Percentiles rank a stretch among this genome's conserved stretches.
phyloP scores from a whole-genome alignment of 129 eudicot genomes.

The Kitagawia praeruptora region DNA sequence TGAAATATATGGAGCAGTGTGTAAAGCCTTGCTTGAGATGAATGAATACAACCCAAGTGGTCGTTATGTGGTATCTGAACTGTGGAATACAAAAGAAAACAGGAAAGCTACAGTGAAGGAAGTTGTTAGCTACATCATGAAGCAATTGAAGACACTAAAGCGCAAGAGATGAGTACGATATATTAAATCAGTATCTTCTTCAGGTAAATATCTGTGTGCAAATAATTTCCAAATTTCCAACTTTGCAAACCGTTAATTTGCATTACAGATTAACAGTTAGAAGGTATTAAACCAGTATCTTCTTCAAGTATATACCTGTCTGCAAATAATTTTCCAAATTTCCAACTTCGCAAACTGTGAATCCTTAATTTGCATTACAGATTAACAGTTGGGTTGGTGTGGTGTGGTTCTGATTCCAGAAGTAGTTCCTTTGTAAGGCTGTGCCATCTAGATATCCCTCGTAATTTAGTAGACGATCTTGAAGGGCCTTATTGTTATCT shows the following conservation, averaged over 20 bases:
- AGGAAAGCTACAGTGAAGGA: conserved; percentile 59
- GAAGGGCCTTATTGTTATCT: background rate
- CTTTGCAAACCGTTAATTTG: background rate
- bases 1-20: conserved; percentile 33
- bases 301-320: no score
- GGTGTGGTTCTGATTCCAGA: background rate
- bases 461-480: background rate
- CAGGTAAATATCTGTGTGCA: background rate
- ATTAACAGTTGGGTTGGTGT: no score
- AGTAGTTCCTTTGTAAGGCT: background rate
- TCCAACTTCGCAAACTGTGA: no score
- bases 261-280: background rate
- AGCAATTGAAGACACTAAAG: conserved; percentile 33
- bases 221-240: background rate
- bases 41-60: conserved; percentile 61
- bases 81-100: conserved; percentile 53
- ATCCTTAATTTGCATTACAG: no score
- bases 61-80: conserved; percentile 39
- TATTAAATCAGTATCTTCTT: background rate
- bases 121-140: conserved; percentile 47
- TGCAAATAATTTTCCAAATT: no score
- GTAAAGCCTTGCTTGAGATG: conserved; percentile 45
- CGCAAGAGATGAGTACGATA: conserved; percentile 26
- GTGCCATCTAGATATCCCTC: background rate
- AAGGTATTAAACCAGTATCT: no score